These are phyloP conservation scores for Oryza meridionalis DNA, from an alignment of 176 grass and related monocot genomes.

Conservation along the genomic window DNA sequence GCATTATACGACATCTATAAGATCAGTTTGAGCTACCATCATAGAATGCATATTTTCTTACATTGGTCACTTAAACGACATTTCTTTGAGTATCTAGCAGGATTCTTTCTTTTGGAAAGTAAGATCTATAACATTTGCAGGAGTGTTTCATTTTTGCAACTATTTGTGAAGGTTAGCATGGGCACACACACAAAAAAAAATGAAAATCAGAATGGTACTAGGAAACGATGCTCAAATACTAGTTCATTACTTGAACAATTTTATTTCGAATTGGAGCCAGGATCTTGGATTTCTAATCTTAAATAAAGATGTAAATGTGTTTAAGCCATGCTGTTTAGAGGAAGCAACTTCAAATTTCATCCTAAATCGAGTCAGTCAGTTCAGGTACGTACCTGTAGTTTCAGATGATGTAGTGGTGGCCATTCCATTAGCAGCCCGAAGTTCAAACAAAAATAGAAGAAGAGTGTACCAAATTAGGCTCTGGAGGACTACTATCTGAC, in stretches of 20 bases:
- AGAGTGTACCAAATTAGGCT: constrained; percentile 87
- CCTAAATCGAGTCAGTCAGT: constrained; percentile 34
- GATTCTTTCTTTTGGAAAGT: not conserved
- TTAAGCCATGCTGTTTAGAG: constrained; percentile 5
- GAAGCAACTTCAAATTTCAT: constrained; percentile 33
- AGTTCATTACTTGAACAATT: not conserved
- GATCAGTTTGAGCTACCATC: not conserved
- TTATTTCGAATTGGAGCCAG: not conserved
- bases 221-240: not conserved
- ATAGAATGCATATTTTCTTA: constrained; percentile 19
- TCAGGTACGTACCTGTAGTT: constrained; percentile 63
- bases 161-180: not conserved
- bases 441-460: constrained; percentile 76
- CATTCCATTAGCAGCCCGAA: constrained; percentile 56
- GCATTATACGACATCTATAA: not conserved
- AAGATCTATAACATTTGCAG: constrained; percentile 11
- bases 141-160: constrained; percentile 12
- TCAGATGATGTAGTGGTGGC: constrained; percentile 47
- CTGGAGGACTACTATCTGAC: constrained; percentile 93
- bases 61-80: no score
- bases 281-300: not conserved
- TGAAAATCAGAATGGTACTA: not conserved
- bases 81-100: not conserved
- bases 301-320: not conserved
- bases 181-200: not conserved